Evolutionary conservation across 768 basidiomycete genomes (phyloP).

Genomic region (Serpula lacrymans): DNA sequence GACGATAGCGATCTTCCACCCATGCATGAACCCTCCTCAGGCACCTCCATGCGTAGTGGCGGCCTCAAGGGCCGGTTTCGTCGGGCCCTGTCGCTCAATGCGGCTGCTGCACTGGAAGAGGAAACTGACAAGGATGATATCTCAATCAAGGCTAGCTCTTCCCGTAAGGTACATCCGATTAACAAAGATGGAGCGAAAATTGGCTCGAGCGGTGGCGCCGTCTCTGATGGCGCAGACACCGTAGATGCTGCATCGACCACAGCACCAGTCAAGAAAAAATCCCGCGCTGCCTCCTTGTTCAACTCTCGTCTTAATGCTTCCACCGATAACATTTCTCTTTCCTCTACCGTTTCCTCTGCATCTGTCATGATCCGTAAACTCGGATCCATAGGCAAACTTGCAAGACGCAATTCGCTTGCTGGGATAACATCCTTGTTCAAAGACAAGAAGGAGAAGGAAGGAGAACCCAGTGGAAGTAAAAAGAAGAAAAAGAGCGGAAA

Average conservation of each 20-base stretch:
- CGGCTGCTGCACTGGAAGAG: conserved; percentile 53
- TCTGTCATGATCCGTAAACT: conserved; percentile 97
- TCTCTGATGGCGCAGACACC: conserved; percentile 24
- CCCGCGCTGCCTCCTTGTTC: conserved; percentile 74
- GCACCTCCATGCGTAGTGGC: conserved; percentile 39
- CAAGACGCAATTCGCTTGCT: conserved; percentile 82
- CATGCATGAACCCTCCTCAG: conserved; percentile 36
- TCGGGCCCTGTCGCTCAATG: conserved; percentile 68
- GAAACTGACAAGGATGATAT: conserved; percentile 39
- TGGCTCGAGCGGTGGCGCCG: background rate
- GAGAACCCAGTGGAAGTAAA: conserved; percentile 40
- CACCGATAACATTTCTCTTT: conserved; percentile 94
- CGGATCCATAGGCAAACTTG: conserved; percentile 85
- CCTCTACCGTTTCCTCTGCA: conserved; percentile 91
- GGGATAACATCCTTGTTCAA: conserved; percentile 95
- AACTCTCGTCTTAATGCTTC: conserved; percentile 84
- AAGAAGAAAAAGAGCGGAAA: conserved; percentile 57
- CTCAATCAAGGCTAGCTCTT: conserved; percentile 19
- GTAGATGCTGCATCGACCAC: conserved; percentile 27
- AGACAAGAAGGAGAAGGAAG: conserved; percentile 62
- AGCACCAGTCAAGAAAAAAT: conserved; percentile 62
- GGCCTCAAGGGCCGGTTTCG: conserved; percentile 79
- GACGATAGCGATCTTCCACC: conserved; percentile 70
- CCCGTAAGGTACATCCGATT: conserved; percentile 13
- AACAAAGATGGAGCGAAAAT: background rate